Evolutionary conservation across 2,329 filamentous ascomycete genomes (phyloP).

Genomic region (Bipolaris zeicola): DNA sequence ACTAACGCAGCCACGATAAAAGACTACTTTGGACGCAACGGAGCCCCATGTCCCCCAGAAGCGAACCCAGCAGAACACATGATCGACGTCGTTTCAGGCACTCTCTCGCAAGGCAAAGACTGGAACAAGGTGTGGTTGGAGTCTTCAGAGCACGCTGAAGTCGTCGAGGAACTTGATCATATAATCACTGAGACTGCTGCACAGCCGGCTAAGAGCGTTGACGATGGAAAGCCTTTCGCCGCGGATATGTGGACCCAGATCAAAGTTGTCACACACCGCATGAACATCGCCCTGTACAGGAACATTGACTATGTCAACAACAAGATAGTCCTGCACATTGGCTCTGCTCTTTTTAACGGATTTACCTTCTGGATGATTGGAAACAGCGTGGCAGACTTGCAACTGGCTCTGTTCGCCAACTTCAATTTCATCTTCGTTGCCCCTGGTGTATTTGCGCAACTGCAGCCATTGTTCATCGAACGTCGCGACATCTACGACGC

Average conservation of each 20-base stretch:
- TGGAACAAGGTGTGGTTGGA: slow-evolving; percentile 1
- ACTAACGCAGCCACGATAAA: slow-evolving; percentile 68
- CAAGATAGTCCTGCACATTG: not conserved
- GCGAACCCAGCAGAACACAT: slow-evolving; percentile 83
- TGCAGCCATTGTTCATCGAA: slow-evolving; percentile 52
- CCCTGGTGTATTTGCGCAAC: slow-evolving; percentile 45
- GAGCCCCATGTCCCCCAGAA: slow-evolving; percentile 66
- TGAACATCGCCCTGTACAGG: not conserved
- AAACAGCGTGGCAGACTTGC: slow-evolving; percentile 40
- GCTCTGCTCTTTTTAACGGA: slow-evolving; percentile 17
- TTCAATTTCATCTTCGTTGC: slow-evolving; percentile 53
- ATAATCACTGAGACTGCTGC: not conserved
- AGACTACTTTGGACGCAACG: slow-evolving; percentile 74
- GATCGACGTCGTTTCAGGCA: slow-evolving; percentile 52
- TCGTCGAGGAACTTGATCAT: not conserved
- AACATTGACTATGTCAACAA: slow-evolving; percentile 3
- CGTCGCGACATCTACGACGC: slow-evolving; percentile 58
- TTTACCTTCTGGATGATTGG: slow-evolving; percentile 28
- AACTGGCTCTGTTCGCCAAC: slow-evolving; percentile 52
- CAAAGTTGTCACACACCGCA: not conserved
- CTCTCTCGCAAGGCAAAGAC: not conserved
- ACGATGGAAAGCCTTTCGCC: not conserved
- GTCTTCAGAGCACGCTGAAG: not conserved
- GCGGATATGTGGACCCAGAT: not conserved
- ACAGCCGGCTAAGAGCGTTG: not conserved